These are phyloP conservation scores for Haplosporangium sp. DNA, from an alignment of 371 early-diverging fungal genomes.

Conservation along the genomic window DNA sequence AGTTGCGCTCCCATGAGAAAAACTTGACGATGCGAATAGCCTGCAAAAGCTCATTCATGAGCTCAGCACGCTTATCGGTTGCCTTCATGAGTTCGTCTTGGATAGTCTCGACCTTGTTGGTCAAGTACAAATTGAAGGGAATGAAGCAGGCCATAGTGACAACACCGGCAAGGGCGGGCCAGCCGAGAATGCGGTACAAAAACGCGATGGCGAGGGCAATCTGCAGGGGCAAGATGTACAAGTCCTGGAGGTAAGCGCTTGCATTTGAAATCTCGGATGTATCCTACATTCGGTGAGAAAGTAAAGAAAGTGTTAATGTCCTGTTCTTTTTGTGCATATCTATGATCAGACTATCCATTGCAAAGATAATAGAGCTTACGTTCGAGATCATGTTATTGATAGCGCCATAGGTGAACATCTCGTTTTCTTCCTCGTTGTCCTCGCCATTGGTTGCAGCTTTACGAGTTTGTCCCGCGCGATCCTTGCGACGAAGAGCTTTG, in stretches of 20 bases:
- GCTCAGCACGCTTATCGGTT: slow-evolving; percentile 68
- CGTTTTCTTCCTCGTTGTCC: slow-evolving; percentile 31
- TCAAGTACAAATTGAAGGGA: slow-evolving; percentile 58
- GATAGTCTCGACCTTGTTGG: slow-evolving; percentile 56
- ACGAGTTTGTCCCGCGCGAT: slow-evolving; percentile 54
- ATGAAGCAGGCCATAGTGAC: slow-evolving; percentile 56
- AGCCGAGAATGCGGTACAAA: slow-evolving; percentile 62
- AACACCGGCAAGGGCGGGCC: slow-evolving; percentile 64
- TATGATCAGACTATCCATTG: not conserved
- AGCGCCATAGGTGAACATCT: slow-evolving; percentile 62
- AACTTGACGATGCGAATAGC: slow-evolving; percentile 81
- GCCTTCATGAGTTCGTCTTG: slow-evolving; percentile 68
- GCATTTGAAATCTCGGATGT: slow-evolving; percentile 58
- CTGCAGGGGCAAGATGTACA: slow-evolving; percentile 59
- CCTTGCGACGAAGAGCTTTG: slow-evolving; percentile 68
- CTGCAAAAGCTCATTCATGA: slow-evolving; percentile 73
- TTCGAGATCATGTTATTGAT: slow-evolving; percentile 78
- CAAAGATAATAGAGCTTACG: slow-evolving; percentile 52
- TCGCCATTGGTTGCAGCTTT: slow-evolving; percentile 8
- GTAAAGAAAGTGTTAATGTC: slow-evolving; percentile 1
- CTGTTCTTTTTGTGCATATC: not conserved
- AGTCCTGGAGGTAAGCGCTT: slow-evolving; percentile 59
- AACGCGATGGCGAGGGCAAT: slow-evolving; percentile 59
- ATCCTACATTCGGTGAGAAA: slow-evolving; percentile 12
- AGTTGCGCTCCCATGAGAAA: slow-evolving; percentile 81